phyloP scores from a whole-genome alignment of 495 filamentous ascomycete species.

The Penicillium pancosmium region DNA sequence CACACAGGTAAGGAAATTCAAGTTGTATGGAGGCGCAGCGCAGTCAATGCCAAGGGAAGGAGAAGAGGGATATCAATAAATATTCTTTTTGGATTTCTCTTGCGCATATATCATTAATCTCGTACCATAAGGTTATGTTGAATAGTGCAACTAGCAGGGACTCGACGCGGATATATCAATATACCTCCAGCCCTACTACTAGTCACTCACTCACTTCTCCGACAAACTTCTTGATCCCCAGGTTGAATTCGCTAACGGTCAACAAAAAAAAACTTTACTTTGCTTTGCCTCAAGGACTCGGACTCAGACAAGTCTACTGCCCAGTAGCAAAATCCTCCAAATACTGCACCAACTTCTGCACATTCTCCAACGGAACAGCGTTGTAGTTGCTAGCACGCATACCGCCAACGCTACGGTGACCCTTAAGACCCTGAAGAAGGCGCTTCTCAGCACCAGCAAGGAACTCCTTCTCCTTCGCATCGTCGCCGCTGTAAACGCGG shows the following conservation, averaged over 20 bases:
- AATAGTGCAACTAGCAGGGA: conserved; percentile 1
- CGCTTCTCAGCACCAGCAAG: conserved; percentile 61
- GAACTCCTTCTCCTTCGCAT: conserved; percentile 74
- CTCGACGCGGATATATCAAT: background rate
- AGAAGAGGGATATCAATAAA: no score
- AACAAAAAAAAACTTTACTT: background rate
- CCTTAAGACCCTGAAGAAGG: conserved; percentile 71
- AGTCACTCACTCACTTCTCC: background rate
- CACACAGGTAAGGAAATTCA: no score
- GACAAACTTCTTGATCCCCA: background rate
- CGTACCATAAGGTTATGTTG: conserved; percentile 3
- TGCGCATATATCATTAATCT: conserved; percentile 3
- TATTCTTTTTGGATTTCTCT: no score
- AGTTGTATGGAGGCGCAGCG: no score
- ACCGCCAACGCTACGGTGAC: conserved; percentile 78
- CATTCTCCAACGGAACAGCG: conserved; percentile 60
- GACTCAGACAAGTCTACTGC: conserved; percentile 18
- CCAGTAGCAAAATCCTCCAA: conserved; percentile 59
- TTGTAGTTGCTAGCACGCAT: conserved; percentile 57
- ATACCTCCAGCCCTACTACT: background rate
- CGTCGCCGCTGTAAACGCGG: conserved; percentile 59
- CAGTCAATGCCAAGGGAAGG: no score
- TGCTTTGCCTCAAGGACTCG: background rate
- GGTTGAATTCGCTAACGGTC: conserved; percentile 5
- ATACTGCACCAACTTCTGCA: conserved; percentile 62